These are phyloP conservation scores for Salix suchowensis DNA, from an alignment of 345 rosid species.

Conservation along the genomic window DNA sequence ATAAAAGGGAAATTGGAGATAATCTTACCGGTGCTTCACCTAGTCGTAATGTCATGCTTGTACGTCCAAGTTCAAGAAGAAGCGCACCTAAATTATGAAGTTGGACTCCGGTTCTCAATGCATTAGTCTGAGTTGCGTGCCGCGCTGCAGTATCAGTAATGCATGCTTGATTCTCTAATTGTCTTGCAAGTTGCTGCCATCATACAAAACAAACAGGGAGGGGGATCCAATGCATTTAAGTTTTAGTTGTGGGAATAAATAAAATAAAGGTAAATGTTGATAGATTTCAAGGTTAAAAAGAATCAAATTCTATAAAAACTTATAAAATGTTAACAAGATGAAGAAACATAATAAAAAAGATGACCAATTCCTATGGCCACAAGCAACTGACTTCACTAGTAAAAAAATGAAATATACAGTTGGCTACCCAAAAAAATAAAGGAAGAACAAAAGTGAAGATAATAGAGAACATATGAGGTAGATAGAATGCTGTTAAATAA, in stretches of 20 bases:
- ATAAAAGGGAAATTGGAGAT: not conserved
- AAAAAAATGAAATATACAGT: not conserved
- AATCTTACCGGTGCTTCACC: constrained; percentile 63
- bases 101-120: constrained; percentile 48
- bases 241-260: constrained; percentile 7
- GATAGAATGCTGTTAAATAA: constrained; percentile 1
- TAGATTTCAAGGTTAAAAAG: not conserved
- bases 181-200: constrained; percentile 51
- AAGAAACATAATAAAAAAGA: not conserved
- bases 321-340: not conserved
- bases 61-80: constrained; percentile 77
- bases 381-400: not conserved
- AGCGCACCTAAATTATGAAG: constrained; percentile 60
- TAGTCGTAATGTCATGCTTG: constrained; percentile 65
- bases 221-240: not conserved
- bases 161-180: constrained; percentile 50
- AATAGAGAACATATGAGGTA: constrained; percentile 8
- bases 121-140: constrained; percentile 33
- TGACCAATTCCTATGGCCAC: not conserved
- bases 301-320: not conserved
- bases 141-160: constrained; percentile 40
- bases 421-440: not conserved
- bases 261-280: not conserved
- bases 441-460: not conserved
- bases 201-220: constrained; percentile 1